phyloP scores from a whole-genome alignment of 331 rosid species.

The Spiraea crenata region DNA sequence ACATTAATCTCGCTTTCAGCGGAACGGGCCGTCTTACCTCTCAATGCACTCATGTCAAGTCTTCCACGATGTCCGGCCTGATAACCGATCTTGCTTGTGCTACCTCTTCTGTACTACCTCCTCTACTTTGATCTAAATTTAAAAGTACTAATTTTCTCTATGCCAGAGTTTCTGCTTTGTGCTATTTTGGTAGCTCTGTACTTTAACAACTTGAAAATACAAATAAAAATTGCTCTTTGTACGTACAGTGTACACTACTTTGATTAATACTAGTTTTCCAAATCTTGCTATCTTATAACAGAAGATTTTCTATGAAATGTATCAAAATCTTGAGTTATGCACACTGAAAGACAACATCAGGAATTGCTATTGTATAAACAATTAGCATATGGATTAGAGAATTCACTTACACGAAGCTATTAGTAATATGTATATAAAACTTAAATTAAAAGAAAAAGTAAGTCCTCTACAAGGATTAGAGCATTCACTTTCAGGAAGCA shows the following conservation, averaged over 20 bases:
- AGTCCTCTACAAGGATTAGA: background rate
- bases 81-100: conserved; percentile 27
- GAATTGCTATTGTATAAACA: background rate
- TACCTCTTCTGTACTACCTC: background rate
- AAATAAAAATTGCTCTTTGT: too few species aligned
- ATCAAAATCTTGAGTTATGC: background rate
- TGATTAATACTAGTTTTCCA: background rate
- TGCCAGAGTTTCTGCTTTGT: too few species aligned
- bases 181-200: too few species aligned
- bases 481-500: background rate
- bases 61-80: conserved; percentile 22
- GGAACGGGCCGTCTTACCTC: conserved; percentile 35
- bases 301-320: background rate
- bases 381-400: too few species aligned
- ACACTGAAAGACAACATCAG: background rate
- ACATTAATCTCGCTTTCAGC: conserved; percentile 30
- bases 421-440: background rate
- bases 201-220: too few species aligned
- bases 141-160: background rate
- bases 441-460: background rate
- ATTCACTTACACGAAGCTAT: too few species aligned
- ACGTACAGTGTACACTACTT: too few species aligned
- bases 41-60: conserved; percentile 41
- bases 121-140: too few species aligned
- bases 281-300: background rate